Percentiles rank a stretch among this genome's conserved stretches.
Evolutionary conservation across 768 basidiomycete species (phyloP).

Genomic region (Hericium coralloides): DNA sequence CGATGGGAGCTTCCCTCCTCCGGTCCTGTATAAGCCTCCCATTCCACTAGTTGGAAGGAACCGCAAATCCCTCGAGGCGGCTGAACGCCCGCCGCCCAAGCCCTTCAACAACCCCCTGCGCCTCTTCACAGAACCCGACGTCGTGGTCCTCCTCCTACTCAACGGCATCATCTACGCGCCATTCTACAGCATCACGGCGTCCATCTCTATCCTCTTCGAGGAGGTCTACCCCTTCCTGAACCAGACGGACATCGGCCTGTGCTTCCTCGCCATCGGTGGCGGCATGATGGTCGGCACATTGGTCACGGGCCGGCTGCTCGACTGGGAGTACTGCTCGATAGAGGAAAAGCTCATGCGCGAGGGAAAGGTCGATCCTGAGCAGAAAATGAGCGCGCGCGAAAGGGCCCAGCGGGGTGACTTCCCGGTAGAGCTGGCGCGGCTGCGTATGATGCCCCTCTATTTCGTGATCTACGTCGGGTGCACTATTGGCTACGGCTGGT

Average conservation of each 20-base stretch:
- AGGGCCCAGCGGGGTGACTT: constrained; percentile 32
- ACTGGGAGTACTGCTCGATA: constrained; percentile 50
- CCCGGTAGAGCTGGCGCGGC: constrained; percentile 52
- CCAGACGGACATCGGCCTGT: constrained; percentile 64
- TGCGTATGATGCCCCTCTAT: constrained; percentile 37
- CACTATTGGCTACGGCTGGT: constrained; percentile 55
- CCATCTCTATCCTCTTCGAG: constrained; percentile 53
- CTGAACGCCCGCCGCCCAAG: constrained; percentile 20
- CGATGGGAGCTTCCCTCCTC: constrained; percentile 30
- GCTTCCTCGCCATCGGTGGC: constrained; percentile 67
- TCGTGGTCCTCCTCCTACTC: constrained; percentile 44
- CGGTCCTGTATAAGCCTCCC: constrained; percentile 21
- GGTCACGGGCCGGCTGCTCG: constrained; percentile 53
- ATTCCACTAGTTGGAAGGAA: constrained; percentile 27
- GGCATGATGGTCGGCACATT: constrained; percentile 60
- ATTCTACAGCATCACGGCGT: constrained; percentile 52
- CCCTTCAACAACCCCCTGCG: constrained; percentile 45
- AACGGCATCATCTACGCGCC: constrained; percentile 46
- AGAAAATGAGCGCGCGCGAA: constrained; percentile 12
- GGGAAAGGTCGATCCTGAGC: constrained; percentile 14
- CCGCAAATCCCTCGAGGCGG: constrained; percentile 19
- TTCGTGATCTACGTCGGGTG: constrained; percentile 30
- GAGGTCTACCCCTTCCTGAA: constrained; percentile 47
- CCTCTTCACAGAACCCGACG: constrained; percentile 46
- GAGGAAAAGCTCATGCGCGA: constrained; percentile 18